phyloP scores from a whole-genome alignment of 2,329 filamentous ascomycete genomes.

The Zasmidium cellare region DNA sequence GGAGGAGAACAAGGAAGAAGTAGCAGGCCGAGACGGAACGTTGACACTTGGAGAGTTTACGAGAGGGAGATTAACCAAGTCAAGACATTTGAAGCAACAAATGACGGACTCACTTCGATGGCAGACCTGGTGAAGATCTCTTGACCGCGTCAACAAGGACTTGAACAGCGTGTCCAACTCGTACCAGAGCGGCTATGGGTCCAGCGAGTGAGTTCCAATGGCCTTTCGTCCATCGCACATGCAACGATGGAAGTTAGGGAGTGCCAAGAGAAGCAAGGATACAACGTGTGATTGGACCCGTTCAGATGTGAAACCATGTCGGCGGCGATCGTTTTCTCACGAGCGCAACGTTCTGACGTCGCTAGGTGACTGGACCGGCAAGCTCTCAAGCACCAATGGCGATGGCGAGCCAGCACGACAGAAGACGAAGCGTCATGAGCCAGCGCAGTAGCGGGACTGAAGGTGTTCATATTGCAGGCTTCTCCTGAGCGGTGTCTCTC shows the following conservation, averaged over 20 bases:
- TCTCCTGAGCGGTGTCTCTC: not conserved
- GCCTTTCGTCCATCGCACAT: not conserved
- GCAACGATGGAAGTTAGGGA: constrained; percentile 1
- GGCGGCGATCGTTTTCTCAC: not conserved
- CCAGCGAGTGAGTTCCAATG: constrained; percentile 1
- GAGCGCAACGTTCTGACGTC: constrained; percentile 1
- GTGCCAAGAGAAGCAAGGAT: constrained; percentile 2
- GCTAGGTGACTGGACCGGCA: not conserved
- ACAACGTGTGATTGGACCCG: not conserved
- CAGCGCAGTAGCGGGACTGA: not conserved
- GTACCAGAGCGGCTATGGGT: not conserved
- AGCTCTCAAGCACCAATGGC: not conserved
- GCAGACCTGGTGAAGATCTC: not conserved
- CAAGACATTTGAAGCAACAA: not conserved
- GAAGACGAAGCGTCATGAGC: not conserved
- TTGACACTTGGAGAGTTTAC: constrained; percentile 1
- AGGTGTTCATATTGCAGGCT: not conserved
- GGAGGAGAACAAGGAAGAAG: constrained; percentile 3
- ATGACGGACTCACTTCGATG: not conserved
- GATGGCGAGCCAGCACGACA: not conserved
- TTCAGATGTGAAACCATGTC: not conserved
- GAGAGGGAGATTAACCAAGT: not conserved
- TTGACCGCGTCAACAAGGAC: not conserved
- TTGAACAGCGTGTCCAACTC: not conserved
- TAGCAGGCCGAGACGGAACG: constrained; percentile 5